These are phyloP conservation scores for Hygrophoropsis aurantiaca DNA, from an alignment of 768 basidiomycete species.

Conservation along the genomic window DNA sequence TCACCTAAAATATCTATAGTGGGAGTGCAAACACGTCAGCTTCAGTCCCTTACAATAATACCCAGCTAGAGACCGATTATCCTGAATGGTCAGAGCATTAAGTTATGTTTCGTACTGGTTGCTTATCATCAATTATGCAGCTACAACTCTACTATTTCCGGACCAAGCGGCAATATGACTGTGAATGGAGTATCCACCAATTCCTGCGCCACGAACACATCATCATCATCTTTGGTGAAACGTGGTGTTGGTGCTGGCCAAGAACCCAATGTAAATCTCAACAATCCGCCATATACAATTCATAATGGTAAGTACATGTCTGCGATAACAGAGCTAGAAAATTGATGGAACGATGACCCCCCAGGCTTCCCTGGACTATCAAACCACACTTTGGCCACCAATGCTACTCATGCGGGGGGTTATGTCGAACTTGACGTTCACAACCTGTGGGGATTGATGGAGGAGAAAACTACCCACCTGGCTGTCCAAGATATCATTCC, in stretches of 20 bases:
- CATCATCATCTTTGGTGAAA: conserved; percentile 22
- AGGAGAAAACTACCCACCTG: conserved; percentile 58
- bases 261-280: conserved; percentile 46
- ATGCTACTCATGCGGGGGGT: conserved; percentile 61
- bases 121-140: conserved; percentile 15
- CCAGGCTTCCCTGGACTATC: conserved; percentile 50
- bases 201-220: conserved; percentile 20
- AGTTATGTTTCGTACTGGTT: neutral
- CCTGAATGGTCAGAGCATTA: conserved; percentile 56
- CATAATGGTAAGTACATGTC: conserved; percentile 51
- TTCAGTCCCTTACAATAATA: conserved; percentile 54
- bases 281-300: conserved; percentile 59
- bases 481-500: conserved; percentile 52
- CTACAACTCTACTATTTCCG: conserved; percentile 54
- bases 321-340: neutral
- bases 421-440: conserved; percentile 58
- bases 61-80: conserved; percentile 51
- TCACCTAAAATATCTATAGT: conserved; percentile 25
- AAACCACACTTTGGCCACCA: conserved; percentile 55
- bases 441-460: conserved; percentile 65
- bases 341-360: conserved; percentile 1
- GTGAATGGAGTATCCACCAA: conserved; percentile 59
- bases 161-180: conserved; percentile 66
- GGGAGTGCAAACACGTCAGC: conserved; percentile 51
- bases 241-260: conserved; percentile 48